These are phyloP conservation scores for Canavalia gladiata DNA, from an alignment of 306 rosid species.

Conservation along the genomic window DNA sequence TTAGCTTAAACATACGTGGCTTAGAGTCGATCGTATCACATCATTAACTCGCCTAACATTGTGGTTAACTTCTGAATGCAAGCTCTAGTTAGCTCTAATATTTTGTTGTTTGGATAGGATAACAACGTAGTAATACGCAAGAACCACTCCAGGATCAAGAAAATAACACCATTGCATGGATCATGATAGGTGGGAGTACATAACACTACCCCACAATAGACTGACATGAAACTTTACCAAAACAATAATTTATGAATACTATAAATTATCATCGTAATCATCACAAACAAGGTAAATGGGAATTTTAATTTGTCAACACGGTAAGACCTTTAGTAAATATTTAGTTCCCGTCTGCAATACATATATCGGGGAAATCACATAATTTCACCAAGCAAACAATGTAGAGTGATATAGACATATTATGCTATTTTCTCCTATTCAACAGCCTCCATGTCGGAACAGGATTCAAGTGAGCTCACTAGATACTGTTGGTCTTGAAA, in stretches of 20 bases:
- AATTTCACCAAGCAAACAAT: slow-evolving; percentile 68
- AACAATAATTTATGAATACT: slow-evolving; percentile 51
- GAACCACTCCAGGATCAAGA: slow-evolving; percentile 10
- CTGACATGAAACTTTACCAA: slow-evolving; percentile 32
- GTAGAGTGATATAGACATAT: slow-evolving; percentile 62
- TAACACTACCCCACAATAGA: slow-evolving; percentile 40
- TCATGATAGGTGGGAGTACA: neutral
- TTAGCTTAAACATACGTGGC: no score
- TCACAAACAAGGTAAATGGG: slow-evolving; percentile 51
- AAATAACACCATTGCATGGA: slow-evolving; percentile 4
- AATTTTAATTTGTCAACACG: slow-evolving; percentile 51
- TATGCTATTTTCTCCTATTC: slow-evolving; percentile 62
- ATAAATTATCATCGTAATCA: slow-evolving; percentile 42
- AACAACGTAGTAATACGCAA: neutral
- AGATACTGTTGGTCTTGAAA: slow-evolving; percentile 41
- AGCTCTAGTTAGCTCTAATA: neutral
- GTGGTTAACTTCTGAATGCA: neutral
- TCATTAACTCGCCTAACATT: no score
- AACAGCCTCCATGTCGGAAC: slow-evolving; percentile 51
- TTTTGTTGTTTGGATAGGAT: neutral
- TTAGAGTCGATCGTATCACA: neutral
- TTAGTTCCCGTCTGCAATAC: slow-evolving; percentile 54
- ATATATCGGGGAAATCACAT: slow-evolving; percentile 56
- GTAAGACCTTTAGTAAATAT: slow-evolving; percentile 47
- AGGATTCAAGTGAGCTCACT: slow-evolving; percentile 44